Evolutionary conservation across 2,329 filamentous ascomycete genomes (phyloP).

Genomic region (Rugonectria rugulosa): DNA sequence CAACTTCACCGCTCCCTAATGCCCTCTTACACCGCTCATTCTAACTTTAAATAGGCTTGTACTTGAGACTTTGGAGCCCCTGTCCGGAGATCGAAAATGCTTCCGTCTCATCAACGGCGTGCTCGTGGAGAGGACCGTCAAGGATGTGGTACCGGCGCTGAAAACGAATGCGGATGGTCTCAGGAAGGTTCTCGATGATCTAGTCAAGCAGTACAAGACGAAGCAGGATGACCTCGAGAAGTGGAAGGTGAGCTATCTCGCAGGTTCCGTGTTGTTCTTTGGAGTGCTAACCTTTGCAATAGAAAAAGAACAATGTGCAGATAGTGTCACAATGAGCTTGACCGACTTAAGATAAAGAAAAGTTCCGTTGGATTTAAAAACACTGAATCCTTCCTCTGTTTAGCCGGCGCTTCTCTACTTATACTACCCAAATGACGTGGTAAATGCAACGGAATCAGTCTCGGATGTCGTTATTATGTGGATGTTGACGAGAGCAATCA

Average conservation of each 20-base stretch:
- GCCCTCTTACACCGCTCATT: constrained; percentile 30
- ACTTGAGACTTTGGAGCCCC: constrained; percentile 85
- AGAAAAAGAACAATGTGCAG: constrained; percentile 92
- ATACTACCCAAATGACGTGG: not conserved
- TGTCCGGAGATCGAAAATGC: constrained; percentile 88
- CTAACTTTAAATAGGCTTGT: constrained; percentile 72
- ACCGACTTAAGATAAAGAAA: constrained; percentile 27
- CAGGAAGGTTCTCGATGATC: constrained; percentile 91
- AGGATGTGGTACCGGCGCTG: constrained; percentile 89
- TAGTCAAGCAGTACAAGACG: constrained; percentile 94
- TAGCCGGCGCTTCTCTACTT: not conserved
- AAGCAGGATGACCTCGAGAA: constrained; percentile 96
- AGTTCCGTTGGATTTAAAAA: constrained; percentile 6
- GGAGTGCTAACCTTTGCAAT: constrained; percentile 34
- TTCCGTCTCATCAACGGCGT: constrained; percentile 99
- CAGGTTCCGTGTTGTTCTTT: not conserved
- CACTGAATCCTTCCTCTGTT: not conserved
- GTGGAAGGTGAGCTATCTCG: constrained; percentile 80
- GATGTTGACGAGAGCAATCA: not conserved
- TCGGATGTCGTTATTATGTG: constrained; percentile 2
- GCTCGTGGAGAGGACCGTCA: constrained; percentile 89
- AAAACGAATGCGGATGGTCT: constrained; percentile 94
- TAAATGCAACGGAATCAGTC: constrained; percentile 3
- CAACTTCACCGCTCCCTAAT: constrained; percentile 50
- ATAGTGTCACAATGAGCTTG: constrained; percentile 72